Evolutionary conservation across 2,329 filamentous ascomycete species (phyloP).

Genomic region (Ustilaginoidea virens): DNA sequence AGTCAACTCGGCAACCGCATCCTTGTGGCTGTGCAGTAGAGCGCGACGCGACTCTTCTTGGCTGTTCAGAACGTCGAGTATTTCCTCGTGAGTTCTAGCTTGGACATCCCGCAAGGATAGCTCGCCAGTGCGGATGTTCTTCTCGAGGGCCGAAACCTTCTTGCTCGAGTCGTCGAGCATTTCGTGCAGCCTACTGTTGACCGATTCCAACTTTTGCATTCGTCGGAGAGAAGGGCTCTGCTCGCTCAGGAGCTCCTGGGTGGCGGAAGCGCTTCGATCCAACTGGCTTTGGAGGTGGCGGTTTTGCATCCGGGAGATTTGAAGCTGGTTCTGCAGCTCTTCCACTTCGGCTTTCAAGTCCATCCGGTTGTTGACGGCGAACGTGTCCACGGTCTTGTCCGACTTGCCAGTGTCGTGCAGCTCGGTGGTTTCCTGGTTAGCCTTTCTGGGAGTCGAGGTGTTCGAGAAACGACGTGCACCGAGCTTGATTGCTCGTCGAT

Average conservation of each 20-base stretch:
- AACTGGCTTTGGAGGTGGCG: slow-evolving; percentile 80
- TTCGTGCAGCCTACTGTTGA: slow-evolving; percentile 81
- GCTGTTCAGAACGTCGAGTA: slow-evolving; percentile 81
- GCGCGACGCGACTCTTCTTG: slow-evolving; percentile 80
- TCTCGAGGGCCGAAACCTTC: slow-evolving; percentile 81
- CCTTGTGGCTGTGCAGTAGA: slow-evolving; percentile 71
- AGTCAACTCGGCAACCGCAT: slow-evolving; percentile 68
- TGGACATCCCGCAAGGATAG: slow-evolving; percentile 83
- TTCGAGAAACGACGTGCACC: slow-evolving; percentile 51
- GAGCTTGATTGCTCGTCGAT: slow-evolving; percentile 41
- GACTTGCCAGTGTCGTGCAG: slow-evolving; percentile 64
- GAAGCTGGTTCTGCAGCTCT: slow-evolving; percentile 83
- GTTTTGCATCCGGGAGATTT: slow-evolving; percentile 91
- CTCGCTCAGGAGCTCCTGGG: slow-evolving; percentile 55
- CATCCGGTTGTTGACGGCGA: slow-evolving; percentile 76
- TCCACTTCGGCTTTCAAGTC: slow-evolving; percentile 84
- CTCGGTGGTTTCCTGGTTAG: slow-evolving; percentile 43
- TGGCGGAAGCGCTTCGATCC: slow-evolving; percentile 48
- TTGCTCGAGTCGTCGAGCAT: slow-evolving; percentile 88
- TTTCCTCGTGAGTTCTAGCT: slow-evolving; percentile 83
- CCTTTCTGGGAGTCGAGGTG: slow-evolving; percentile 62
- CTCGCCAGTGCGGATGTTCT: slow-evolving; percentile 73
- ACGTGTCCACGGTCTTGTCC: slow-evolving; percentile 67
- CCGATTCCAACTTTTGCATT: slow-evolving; percentile 81
- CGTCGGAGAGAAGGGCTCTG: slow-evolving; percentile 67